Conservation (phyloP, 169 alveolate species). For the Haemoproteus tartakovskyi region DNA sequence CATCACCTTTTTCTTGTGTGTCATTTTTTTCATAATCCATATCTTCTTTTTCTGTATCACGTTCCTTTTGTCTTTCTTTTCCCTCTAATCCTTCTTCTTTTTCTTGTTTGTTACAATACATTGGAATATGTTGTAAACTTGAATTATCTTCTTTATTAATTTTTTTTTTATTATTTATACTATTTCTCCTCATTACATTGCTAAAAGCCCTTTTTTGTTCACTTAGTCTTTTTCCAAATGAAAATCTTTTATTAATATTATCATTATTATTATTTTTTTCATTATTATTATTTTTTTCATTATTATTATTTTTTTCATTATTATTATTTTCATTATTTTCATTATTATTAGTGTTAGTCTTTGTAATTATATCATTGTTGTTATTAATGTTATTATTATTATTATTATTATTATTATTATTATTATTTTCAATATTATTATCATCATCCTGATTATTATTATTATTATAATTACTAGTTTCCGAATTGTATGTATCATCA, state of each 20-base stretch:
- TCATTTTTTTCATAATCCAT: neutral
- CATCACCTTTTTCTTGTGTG: neutral
- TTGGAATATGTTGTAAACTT: too few relatives aligned
- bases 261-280: too few relatives aligned
- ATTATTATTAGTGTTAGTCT: conserved; percentile 11
- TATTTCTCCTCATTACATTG: too few relatives aligned
- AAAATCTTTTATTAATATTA: too few relatives aligned
- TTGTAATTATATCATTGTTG: neutral
- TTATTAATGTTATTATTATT: neutral
- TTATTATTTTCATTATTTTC: conserved; percentile 5
- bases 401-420: too few relatives aligned
- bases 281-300: neutral
- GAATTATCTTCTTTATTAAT: too few relatives aligned
- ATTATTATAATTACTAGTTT: neutral
- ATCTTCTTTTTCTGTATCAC: neutral
- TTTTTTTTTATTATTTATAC: too few relatives aligned
- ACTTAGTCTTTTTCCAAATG: too few relatives aligned
- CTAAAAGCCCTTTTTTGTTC: too few relatives aligned
- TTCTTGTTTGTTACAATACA: neutral
- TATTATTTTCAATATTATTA: too few relatives aligned
- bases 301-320: neutral
- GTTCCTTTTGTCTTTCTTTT: neutral
- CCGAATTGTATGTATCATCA: too few relatives aligned
- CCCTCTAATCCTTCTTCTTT: conserved; percentile 2
- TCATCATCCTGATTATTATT: too few relatives aligned